Percentiles rank a stretch among this genome's conserved stretches.
phyloP scores from a whole-genome alignment of 106 monocot genomes.

The Dendrobium huoshanense region DNA sequence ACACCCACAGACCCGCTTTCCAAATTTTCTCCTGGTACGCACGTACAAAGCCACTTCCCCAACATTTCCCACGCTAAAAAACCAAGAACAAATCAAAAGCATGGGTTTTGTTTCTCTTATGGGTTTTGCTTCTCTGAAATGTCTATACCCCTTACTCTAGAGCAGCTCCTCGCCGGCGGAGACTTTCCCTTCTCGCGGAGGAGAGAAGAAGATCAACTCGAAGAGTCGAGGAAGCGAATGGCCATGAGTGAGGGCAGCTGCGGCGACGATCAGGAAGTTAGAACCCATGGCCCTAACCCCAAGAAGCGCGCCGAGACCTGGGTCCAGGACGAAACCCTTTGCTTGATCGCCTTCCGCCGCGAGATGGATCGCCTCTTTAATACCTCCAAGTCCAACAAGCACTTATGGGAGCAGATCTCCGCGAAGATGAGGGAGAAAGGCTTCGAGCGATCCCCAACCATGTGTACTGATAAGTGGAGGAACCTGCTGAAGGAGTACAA shows the following conservation, averaged over 20 bases:
- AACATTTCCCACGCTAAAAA: background rate
- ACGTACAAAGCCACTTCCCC: background rate
- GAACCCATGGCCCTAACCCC: constrained; percentile 19
- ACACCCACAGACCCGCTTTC: too few relatives aligned
- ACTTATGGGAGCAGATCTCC: constrained; percentile 87
- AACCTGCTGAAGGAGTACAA: constrained; percentile 90
- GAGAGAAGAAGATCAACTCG: constrained; percentile 9
- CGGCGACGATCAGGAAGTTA: constrained; percentile 44
- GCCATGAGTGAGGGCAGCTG: constrained; percentile 49
- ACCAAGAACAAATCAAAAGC: background rate
- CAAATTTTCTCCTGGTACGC: too few relatives aligned
- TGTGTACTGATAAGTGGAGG: constrained; percentile 95
- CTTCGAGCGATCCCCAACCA: constrained; percentile 77
- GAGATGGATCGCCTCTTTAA: constrained; percentile 87
- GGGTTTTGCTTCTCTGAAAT: constrained; percentile 20
- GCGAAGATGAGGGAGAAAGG: constrained; percentile 82
- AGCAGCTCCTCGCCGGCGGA: constrained; percentile 20
- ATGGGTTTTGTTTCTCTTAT: constrained; percentile 17
- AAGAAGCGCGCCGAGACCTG: constrained; percentile 81
- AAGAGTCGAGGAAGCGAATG: constrained; percentile 35
- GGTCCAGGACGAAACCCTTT: constrained; percentile 73
- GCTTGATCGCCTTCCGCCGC: constrained; percentile 55
- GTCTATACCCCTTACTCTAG: constrained; percentile 32
- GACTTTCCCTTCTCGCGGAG: constrained; percentile 6
- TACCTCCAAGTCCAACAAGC: constrained; percentile 84